Conservation (phyloP, 2,329 filamentous ascomycete species). For the Ophiostoma sp. region DNA sequence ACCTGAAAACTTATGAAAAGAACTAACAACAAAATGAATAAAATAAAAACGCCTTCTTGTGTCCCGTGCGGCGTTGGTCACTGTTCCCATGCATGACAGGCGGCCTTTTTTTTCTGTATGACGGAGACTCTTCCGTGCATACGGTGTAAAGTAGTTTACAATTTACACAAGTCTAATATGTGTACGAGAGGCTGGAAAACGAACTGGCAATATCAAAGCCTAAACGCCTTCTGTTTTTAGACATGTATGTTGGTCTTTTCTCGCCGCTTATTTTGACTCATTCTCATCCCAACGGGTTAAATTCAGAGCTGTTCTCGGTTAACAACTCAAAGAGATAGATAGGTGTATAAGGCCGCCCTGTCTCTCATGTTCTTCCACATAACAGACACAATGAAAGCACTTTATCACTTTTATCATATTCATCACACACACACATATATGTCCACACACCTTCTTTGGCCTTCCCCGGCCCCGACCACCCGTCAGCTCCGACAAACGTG, state of each 20-base stretch:
- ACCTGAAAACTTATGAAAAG: background rate
- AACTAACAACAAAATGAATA: background rate
- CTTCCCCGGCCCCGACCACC: constrained; percentile 11
- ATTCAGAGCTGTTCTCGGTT: background rate
- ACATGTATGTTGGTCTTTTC: background rate
- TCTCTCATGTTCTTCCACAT: background rate
- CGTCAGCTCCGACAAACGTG: constrained; percentile 19
- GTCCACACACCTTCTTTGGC: background rate
- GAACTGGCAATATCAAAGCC: background rate
- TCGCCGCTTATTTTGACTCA: background rate
- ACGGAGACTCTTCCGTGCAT: background rate
- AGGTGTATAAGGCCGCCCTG: background rate
- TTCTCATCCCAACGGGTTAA: background rate
- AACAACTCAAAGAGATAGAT: background rate
- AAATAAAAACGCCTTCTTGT: background rate
- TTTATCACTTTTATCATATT: background rate
- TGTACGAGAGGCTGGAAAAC: background rate
- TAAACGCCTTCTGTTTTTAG: background rate
- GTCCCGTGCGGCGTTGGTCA: background rate
- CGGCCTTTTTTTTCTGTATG: background rate
- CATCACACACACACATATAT: background rate
- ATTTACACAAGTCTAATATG: background rate
- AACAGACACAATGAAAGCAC: background rate
- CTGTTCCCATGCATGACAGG: background rate
- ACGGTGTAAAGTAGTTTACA: background rate